These are phyloP conservation scores for Straminergon stramineum DNA, from an alignment of 225 moss, liverwort and hornwort species.

Conservation along the genomic window DNA sequence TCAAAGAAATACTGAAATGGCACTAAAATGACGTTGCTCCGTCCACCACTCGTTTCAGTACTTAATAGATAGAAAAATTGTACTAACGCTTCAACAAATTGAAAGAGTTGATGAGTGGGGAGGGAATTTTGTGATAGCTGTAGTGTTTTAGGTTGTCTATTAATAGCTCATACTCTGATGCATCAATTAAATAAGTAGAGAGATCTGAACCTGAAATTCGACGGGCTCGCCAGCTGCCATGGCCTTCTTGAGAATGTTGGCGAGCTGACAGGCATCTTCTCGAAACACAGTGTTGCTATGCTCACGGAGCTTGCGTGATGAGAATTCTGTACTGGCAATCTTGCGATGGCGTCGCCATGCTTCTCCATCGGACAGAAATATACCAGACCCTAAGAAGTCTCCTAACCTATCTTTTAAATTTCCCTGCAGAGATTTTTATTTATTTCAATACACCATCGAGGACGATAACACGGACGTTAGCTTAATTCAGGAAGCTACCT, in stretches of 20 bases:
- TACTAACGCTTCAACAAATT: background rate
- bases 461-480: background rate
- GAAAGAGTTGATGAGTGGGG: background rate
- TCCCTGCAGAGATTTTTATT: background rate
- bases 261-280: slow-evolving; percentile 26
- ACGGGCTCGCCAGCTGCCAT: slow-evolving; percentile 1
- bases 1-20: background rate
- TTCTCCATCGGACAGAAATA: slow-evolving; percentile 50
- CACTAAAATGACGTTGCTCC: background rate
- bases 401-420: background rate
- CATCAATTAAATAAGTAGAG: background rate
- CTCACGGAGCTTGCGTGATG: slow-evolving; percentile 57
- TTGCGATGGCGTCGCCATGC: slow-evolving; percentile 71
- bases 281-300: slow-evolving; percentile 51
- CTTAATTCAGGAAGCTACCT: background rate
- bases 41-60: background rate
- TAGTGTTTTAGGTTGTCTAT: background rate
- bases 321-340: slow-evolving; percentile 59
- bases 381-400: slow-evolving; percentile 33
- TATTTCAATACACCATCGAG: background rate
- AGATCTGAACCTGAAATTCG: slow-evolving; percentile 5
- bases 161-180: background rate
- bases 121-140: background rate
- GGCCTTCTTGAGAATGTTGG: background rate
- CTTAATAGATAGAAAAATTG: background rate